Conservation (phyloP, 2,329 filamentous ascomycete species). For the Cordyceps pruinosa region DNA sequence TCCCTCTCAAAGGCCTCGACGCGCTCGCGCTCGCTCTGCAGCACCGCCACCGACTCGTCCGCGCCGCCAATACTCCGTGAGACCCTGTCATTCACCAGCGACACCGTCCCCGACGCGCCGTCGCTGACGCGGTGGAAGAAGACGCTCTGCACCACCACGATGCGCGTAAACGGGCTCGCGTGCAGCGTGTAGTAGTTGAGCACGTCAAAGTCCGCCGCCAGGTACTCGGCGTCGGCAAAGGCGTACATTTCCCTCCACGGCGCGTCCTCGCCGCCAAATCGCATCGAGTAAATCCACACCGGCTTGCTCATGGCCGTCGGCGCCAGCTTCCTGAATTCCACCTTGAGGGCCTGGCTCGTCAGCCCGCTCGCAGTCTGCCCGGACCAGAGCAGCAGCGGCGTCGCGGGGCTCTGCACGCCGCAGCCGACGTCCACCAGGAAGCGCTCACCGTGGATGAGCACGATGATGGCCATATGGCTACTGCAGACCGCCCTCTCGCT, state of each 20-base stretch:
- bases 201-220: background rate
- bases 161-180: background rate
- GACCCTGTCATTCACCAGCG: background rate
- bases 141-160: conserved; percentile 3
- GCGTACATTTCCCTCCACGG: conserved; percentile 2
- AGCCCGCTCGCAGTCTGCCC: background rate
- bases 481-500: background rate
- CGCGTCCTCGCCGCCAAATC: background rate
- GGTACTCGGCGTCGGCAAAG: conserved; percentile 5
- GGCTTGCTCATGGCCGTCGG: background rate
- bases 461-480: conserved; percentile 5
- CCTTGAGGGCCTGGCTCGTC: background rate
- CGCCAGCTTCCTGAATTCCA: background rate
- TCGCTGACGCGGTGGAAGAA: background rate
- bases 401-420: background rate
- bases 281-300: conserved; percentile 5
- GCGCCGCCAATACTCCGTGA: background rate
- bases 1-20: background rate
- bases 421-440: conserved; percentile 1
- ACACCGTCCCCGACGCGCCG: background rate
- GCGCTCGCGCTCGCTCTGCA: background rate
- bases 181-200: conserved; percentile 9
- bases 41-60: background rate
- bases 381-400: background rate
- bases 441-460: background rate